phyloP scores from a whole-genome alignment of 1,139 yeast genomes.

The Hanseniaspora uvarum region DNA sequence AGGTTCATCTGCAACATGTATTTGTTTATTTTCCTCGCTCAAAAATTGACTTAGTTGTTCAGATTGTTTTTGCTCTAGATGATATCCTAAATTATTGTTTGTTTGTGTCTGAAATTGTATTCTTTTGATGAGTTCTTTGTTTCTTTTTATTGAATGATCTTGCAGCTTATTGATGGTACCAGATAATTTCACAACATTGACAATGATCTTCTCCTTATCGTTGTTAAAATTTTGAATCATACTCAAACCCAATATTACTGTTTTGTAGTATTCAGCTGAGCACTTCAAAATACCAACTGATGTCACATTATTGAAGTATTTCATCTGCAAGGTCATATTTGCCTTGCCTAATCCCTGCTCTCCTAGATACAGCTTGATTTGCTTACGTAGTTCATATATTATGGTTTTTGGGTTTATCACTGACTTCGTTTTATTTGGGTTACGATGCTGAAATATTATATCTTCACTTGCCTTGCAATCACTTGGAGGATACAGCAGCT shows the following conservation, averaged over 20 bases:
- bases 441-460: constrained; percentile 24
- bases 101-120: background rate
- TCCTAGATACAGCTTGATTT: constrained; percentile 56
- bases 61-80: background rate
- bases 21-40: background rate
- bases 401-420: constrained; percentile 41
- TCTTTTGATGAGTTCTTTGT: constrained; percentile 2
- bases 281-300: constrained; percentile 79
- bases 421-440: constrained; percentile 44
- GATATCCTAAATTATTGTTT: background rate
- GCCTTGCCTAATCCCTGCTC: constrained; percentile 67
- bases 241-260: constrained; percentile 60
- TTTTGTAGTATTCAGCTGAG: constrained; percentile 51
- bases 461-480: constrained; percentile 12
- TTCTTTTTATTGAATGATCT: constrained; percentile 45
- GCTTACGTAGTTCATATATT: constrained; percentile 44
- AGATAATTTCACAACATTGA: constrained; percentile 60
- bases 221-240: constrained; percentile 33
- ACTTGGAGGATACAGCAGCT: constrained; percentile 53
- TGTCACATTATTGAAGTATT: constrained; percentile 72
- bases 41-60: background rate
- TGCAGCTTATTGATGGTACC: constrained; percentile 87
- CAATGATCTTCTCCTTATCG: constrained; percentile 36
- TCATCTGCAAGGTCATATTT: constrained; percentile 50
- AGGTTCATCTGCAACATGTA: background rate